Conservation (phyloP, 352 stramenopile species). For the Phytophthora hibernalis region DNA sequence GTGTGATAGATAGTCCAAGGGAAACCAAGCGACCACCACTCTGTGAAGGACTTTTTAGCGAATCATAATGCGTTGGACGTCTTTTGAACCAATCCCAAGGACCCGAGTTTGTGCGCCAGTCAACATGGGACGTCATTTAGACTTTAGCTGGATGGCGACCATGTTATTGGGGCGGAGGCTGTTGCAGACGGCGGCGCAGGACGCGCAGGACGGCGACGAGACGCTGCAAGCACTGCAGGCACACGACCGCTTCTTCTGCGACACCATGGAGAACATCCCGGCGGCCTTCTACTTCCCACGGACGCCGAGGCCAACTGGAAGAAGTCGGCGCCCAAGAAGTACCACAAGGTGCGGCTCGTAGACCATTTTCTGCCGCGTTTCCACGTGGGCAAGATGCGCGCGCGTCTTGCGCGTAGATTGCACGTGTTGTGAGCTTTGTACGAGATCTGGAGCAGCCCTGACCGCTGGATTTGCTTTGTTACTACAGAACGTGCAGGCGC, state of each 20-base stretch:
- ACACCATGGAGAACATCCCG: slow-evolving; percentile 79
- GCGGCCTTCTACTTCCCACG: slow-evolving; percentile 79
- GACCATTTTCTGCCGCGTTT: slow-evolving; percentile 3
- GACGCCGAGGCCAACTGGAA: slow-evolving; percentile 82
- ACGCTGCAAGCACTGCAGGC: slow-evolving; percentile 28
- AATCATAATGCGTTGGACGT: not conserved
- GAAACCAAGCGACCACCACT: slow-evolving; percentile 17
- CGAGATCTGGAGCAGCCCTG: slow-evolving; percentile 14
- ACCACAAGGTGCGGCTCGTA: slow-evolving; percentile 63
- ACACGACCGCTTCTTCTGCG: slow-evolving; percentile 79
- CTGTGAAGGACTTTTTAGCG: slow-evolving; percentile 11
- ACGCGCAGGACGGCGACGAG: slow-evolving; percentile 21
- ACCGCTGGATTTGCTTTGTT: slow-evolving; percentile 11
- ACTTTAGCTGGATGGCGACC: slow-evolving; percentile 23
- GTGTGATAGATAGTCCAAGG: slow-evolving; percentile 11
- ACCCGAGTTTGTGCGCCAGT: slow-evolving; percentile 31
- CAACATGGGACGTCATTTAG: slow-evolving; percentile 23
- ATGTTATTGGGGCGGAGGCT: slow-evolving; percentile 69
- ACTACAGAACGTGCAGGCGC: slow-evolving; percentile 58
- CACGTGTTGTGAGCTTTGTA: slow-evolving; percentile 2
- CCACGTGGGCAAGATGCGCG: not conserved
- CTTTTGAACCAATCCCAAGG: slow-evolving; percentile 30
- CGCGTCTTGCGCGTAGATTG: not conserved
- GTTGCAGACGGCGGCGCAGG: slow-evolving; percentile 40
- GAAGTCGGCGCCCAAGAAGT: slow-evolving; percentile 77